Evolutionary conservation across 495 filamentous ascomycete species (phyloP).

Genomic region (Podospora conica): DNA sequence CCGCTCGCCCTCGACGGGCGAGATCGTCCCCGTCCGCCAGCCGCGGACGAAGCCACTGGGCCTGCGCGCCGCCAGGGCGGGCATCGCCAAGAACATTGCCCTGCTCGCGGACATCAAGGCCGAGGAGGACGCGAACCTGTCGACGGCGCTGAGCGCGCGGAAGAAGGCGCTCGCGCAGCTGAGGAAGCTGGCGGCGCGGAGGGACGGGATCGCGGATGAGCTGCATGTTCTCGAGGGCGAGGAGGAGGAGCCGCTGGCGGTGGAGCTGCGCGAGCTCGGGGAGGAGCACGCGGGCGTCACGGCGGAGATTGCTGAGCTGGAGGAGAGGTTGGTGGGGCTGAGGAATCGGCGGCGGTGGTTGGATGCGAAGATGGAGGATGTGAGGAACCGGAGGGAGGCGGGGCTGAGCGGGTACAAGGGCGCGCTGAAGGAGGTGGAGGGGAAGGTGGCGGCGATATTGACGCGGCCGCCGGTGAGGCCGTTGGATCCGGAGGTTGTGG

Average conservation of each 20-base stretch:
- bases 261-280: slow-evolving; percentile 51
- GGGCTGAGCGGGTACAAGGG: slow-evolving; percentile 46
- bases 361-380: slow-evolving; percentile 52
- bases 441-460: slow-evolving; percentile 74
- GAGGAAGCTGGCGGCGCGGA: slow-evolving; percentile 52
- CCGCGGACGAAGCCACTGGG: slow-evolving; percentile 51
- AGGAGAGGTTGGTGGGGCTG: slow-evolving; percentile 60
- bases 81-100: slow-evolving; percentile 64
- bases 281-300: slow-evolving; percentile 49
- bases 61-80: slow-evolving; percentile 61
- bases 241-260: slow-evolving; percentile 41
- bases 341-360: slow-evolving; percentile 57
- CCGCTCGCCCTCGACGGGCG: slow-evolving; percentile 24
- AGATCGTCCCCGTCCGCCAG: slow-evolving; percentile 58
- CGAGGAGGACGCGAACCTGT: slow-evolving; percentile 60
- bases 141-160: slow-evolving; percentile 49
- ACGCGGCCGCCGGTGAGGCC: slow-evolving; percentile 44
- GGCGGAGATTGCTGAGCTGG: slow-evolving; percentile 53
- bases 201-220: slow-evolving; percentile 37
- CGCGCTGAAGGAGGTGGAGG: slow-evolving; percentile 64
- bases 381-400: slow-evolving; percentile 53
- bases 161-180: slow-evolving; percentile 55
- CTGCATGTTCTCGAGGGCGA: slow-evolving; percentile 36
- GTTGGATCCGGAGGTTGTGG: slow-evolving; percentile 35
- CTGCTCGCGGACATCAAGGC: slow-evolving; percentile 65